Base-by-base conservation (phyloP, 2,329 filamentous ascomycete genomes). In the Claviceps sp. region DNA sequence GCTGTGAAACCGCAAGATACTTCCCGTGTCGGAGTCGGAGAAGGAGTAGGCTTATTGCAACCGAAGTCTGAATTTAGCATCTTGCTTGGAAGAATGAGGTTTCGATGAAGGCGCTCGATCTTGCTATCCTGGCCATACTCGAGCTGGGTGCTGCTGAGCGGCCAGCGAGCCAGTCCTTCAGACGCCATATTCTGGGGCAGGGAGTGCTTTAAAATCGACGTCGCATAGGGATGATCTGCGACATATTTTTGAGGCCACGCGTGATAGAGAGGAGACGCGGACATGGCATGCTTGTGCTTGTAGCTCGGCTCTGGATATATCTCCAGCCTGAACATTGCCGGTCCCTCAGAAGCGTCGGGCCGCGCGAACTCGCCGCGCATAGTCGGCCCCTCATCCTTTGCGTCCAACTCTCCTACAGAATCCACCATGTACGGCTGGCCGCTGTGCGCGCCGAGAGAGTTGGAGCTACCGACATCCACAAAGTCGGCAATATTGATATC, bases 161-260 rank as follows among this genome's bases (percentile, higher is more conserved):
- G 59, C 74, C 74, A 77, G 56, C 75, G 69, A 24, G 64, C 64
- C 37, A 77, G 61, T 4, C 70, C 73, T 7, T 62, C 62, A 8
- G 62, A 59, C 16, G 64, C 62, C 52, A 73, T 61, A 38, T 60
- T 67, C 6, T 60, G 55, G 0, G 73, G 74, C 24, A 76, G 60
- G 2, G 67, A 65, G 34, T 63, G 62, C 50, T 59, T 60, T 46
- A 77, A 62, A 2, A 66, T 66, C 17, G 62, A 61, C 8, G 65
- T 64, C 24, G 68, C 59, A 51, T 71, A 65, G 14, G 69, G 67
- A 51, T 55, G 55, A 41, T 68, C 56, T 34, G 61, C 58, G 30
- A 62, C 56, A 56, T 61, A 62, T 14, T 60, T 57, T 1, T 59
- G 52, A 1, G 73, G 70, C 74, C 74, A 77, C 3, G 66, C 59